Conservation (phyloP, 192 early-diverging fungal species). For the Coemansia sp. region DNA sequence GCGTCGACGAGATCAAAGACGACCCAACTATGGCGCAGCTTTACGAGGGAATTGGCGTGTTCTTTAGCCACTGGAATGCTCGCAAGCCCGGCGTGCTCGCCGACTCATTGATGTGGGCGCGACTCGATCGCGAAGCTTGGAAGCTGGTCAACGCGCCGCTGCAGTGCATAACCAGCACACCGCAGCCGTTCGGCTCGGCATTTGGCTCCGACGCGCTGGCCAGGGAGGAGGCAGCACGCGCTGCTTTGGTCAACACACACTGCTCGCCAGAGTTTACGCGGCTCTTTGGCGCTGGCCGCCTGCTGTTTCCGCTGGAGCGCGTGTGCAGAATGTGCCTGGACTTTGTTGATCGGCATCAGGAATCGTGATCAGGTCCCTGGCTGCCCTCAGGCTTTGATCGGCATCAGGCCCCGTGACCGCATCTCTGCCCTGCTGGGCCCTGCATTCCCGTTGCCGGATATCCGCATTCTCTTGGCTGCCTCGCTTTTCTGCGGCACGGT, state of each 20-base stretch:
- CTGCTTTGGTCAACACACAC: slow-evolving; percentile 33
- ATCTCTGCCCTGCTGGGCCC: too few species aligned
- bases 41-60: slow-evolving; percentile 53
- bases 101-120: slow-evolving; percentile 39
- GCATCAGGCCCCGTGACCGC: too few species aligned
- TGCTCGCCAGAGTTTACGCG: slow-evolving; percentile 37
- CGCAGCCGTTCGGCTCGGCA: not conserved
- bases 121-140: slow-evolving; percentile 37
- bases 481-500: not conserved
- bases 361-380: not conserved
- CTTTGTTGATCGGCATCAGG: slow-evolving; percentile 33
- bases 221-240: slow-evolving; percentile 30
- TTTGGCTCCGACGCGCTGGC: slow-evolving; percentile 8
- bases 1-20: slow-evolving; percentile 37
- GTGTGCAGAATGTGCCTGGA: slow-evolving; percentile 42
- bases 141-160: slow-evolving; percentile 37
- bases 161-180: slow-evolving; percentile 30
- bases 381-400: not conserved
- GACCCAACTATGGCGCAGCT: slow-evolving; percentile 45
- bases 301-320: slow-evolving; percentile 40
- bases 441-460: too few species aligned
- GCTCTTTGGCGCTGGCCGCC: slow-evolving; percentile 34
- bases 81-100: slow-evolving; percentile 42
- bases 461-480: too few species aligned
- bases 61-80: slow-evolving; percentile 40